These are phyloP conservation scores for Fusarium papillatum DNA, from an alignment of 2,329 filamentous ascomycete species.

Conservation along the genomic window DNA sequence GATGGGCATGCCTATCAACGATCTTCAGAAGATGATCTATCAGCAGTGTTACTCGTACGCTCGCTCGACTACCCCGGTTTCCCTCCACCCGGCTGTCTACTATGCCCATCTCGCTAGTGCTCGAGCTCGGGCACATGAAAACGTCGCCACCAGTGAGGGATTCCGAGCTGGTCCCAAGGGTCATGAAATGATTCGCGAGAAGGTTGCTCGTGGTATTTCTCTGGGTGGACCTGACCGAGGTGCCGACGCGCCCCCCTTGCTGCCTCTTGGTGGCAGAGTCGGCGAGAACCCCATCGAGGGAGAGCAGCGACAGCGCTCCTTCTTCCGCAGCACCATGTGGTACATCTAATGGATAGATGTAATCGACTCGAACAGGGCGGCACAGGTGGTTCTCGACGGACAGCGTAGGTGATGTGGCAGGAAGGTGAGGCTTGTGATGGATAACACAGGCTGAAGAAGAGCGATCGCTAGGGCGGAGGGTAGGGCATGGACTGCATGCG, in stretches of 20 bases:
- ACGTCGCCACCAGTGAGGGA: conserved; percentile 59
- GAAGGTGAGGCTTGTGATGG: not conserved
- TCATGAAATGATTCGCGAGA: conserved; percentile 54
- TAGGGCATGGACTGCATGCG: conserved; percentile 27
- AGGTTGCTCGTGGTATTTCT: conserved; percentile 55
- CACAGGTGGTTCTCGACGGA: not conserved
- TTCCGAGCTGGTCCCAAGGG: conserved; percentile 59
- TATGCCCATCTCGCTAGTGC: conserved; percentile 93
- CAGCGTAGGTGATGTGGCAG: not conserved
- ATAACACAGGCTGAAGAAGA: not conserved
- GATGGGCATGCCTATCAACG: conserved; percentile 73
- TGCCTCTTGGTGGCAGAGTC: conserved; percentile 46
- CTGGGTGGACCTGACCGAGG: conserved; percentile 36
- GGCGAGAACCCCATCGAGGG: conserved; percentile 40
- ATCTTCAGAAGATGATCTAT: conserved; percentile 91
- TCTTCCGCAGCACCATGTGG: conserved; percentile 59
- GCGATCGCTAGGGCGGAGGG: conserved; percentile 36
- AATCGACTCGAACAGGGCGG: not conserved
- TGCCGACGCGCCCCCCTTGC: conserved; percentile 46
- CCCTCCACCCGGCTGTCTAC: conserved; percentile 90
- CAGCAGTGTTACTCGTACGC: conserved; percentile 96
- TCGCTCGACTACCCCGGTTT: conserved; percentile 93
- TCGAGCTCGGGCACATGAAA: conserved; percentile 83
- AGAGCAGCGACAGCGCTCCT: conserved; percentile 50
- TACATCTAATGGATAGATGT: conserved; percentile 51